Evolutionary conservation across 164 flowering plant species (phyloP), one percentile per base, ranked within the genome.

Genomic region (Malania oleifera): DNA sequence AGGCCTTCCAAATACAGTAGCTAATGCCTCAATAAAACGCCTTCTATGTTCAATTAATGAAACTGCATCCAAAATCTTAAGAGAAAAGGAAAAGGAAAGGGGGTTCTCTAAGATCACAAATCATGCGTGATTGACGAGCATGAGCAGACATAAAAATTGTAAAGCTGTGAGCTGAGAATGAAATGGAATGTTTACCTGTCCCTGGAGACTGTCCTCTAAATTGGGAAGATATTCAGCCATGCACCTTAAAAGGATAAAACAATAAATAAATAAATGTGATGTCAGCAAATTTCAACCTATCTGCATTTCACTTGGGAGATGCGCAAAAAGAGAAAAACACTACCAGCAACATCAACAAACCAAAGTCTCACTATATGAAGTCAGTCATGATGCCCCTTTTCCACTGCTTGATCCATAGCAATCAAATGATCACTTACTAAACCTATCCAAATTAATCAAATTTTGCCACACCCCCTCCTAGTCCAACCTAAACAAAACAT

Each of bases 191-290:
- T 77, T 66, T 18, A 93, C 98, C 95, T 87, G 89, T 35, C 69
- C 59, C 67, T 72, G 73, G 37, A 93, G 82, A 64, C 67, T 61
- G 57, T 86, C 89, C 65, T 93, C 98, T 38, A 93, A 55, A 65
- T 68, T 68, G 22, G 92, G 96, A 70, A 93, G 90, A 75, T 90
- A 93, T 77, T 87, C 98, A 22, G 98, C 96, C 88, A 88, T 74
- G 79, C 97, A 93, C 98, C 98, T 93, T 52, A 18, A 57, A 22
- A 50, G 37, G 23, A 58, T 45, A 65, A 47, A 37, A 61, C 44
- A 64, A 35, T 57, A 50, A 47, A 50, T 7, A 2, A 61, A 51
- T 1, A 43, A n/a, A 13, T 22, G 29, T 54, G 25, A 57, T 12
- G 25, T 49, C 44, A 37, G 24, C 17, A 49, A n/a, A n/a, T n/a